phyloP scores from a whole-genome alignment of 805 yeast genomes.

The Schizosaccharomyces osmophilus region DNA sequence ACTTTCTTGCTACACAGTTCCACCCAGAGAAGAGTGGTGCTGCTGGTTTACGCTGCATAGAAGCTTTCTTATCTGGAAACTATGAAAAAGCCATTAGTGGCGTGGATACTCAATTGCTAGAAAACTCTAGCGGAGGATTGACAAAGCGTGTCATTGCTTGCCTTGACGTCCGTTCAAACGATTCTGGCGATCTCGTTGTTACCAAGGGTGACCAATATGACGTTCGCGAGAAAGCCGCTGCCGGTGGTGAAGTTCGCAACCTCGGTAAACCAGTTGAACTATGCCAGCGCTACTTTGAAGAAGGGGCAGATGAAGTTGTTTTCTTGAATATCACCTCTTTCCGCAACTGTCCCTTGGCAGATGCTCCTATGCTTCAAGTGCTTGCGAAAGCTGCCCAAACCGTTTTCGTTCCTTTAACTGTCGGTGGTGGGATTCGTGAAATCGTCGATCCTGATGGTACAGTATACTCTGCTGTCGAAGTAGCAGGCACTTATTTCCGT shows the following conservation, averaged over 20 bases:
- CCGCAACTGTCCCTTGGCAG: conserved; percentile 76
- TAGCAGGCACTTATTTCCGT: conserved; percentile 73
- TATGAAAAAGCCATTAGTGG: background rate
- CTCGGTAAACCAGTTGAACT: conserved; percentile 89
- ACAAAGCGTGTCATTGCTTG: conserved; percentile 89
- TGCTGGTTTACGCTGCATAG: conserved; percentile 62
- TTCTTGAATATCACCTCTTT: conserved; percentile 88
- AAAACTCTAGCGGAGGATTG: conserved; percentile 24
- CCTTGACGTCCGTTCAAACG: conserved; percentile 87
- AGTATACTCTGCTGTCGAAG: conserved; percentile 57
- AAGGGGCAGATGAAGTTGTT: conserved; percentile 95
- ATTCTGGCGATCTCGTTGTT: conserved; percentile 82
- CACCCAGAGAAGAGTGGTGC: conserved; percentile 96
- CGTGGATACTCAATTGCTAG: background rate
- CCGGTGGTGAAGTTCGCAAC: conserved; percentile 50
- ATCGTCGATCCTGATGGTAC: conserved; percentile 68
- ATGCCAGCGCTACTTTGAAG: conserved; percentile 70
- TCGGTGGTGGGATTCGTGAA: conserved; percentile 94
- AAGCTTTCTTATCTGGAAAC: conserved; percentile 36
- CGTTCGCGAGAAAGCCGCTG: conserved; percentile 47
- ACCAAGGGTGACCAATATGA: conserved; percentile 98
- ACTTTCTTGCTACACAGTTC: conserved; percentile 81
- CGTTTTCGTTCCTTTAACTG: conserved; percentile 88
- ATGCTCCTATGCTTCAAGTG: conserved; percentile 88
- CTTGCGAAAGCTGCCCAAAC: conserved; percentile 60